Evolutionary conservation across 495 filamentous ascomycete genomes (phyloP).

Genomic region (Xylaria cubensis): DNA sequence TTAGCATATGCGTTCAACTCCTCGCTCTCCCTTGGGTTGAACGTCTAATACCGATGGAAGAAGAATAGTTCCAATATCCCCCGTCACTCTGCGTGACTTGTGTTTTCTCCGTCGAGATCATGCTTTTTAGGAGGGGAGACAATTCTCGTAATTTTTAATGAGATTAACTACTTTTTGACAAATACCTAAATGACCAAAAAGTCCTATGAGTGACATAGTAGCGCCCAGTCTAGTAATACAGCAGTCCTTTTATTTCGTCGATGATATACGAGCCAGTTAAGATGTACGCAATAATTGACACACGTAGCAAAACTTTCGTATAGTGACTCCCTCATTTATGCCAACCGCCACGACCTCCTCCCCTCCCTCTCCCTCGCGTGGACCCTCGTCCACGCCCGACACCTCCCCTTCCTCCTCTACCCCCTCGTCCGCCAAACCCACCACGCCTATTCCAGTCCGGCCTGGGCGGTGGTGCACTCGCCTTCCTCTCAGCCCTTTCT

Average conservation of each 20-base stretch:
- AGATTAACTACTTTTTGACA: background rate
- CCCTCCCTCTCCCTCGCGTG: constrained; percentile 38
- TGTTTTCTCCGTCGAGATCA: constrained; percentile 42
- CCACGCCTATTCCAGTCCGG: constrained; percentile 38
- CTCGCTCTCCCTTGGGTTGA: constrained; percentile 63
- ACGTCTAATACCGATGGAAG: constrained; percentile 84
- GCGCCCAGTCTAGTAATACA: constrained; percentile 21
- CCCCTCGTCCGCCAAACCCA: constrained; percentile 35
- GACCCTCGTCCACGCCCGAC: constrained; percentile 46
- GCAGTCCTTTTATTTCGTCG: background rate
- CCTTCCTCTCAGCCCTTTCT: constrained; percentile 64
- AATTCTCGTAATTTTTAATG: constrained; percentile 27
- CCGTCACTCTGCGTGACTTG: constrained; percentile 58
- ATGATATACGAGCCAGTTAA: background rate
- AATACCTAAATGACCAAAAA: background rate
- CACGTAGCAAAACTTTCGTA: background rate
- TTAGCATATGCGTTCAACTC: constrained; percentile 75
- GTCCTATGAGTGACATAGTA: background rate
- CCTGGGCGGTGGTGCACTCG: constrained; percentile 43
- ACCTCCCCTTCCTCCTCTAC: constrained; percentile 45
- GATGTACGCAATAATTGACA: background rate
- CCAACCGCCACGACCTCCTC: constrained; percentile 28
- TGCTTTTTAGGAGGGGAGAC: constrained; percentile 58
- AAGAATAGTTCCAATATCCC: constrained; percentile 49
- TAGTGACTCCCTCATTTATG: background rate